A percentile compares a stretch with the other conserved stretches of the same genome.
phyloP scores from a whole-genome alignment of 2,329 filamentous ascomycete genomes.

The Exophiala spinifera region DNA sequence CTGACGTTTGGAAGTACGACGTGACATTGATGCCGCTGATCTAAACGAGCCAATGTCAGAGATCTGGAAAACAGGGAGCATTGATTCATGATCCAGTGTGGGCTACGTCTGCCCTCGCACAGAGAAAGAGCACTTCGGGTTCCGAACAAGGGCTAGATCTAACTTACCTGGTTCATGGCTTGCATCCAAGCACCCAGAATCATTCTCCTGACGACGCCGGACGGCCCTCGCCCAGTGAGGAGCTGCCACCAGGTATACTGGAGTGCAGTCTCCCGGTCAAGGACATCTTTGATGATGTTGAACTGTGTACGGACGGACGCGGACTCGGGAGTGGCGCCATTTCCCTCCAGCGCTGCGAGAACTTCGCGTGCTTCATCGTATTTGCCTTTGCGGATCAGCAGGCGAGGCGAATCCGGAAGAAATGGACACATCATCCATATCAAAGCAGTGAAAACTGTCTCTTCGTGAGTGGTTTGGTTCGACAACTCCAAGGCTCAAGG shows the following conservation, averaged over 20 bases:
- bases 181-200: constrained; percentile 46
- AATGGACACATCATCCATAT: constrained; percentile 42
- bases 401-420: constrained; percentile 53
- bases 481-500: neutral
- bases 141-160: constrained; percentile 30
- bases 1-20: constrained; percentile 33
- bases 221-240: constrained; percentile 40
- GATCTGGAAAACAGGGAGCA: no score
- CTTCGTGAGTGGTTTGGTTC: neutral
- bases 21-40: constrained; percentile 15
- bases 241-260: constrained; percentile 47
- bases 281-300: constrained; percentile 37
- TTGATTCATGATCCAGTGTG: neutral
- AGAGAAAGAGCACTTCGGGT: neutral
- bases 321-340: constrained; percentile 32
- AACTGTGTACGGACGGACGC: constrained; percentile 34
- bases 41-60: neutral
- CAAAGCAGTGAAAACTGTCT: constrained; percentile 48
- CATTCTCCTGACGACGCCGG: constrained; percentile 43
- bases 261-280: constrained; percentile 46
- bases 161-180: constrained; percentile 37
- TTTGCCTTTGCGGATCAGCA: constrained; percentile 56
- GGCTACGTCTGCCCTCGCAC: neutral
- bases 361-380: constrained; percentile 52
- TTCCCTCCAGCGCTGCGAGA: constrained; percentile 35